Base-by-base conservation (phyloP, 1,284 basidiomycete species). In the Cutaneotrichosporon cyanovorans region DNA sequence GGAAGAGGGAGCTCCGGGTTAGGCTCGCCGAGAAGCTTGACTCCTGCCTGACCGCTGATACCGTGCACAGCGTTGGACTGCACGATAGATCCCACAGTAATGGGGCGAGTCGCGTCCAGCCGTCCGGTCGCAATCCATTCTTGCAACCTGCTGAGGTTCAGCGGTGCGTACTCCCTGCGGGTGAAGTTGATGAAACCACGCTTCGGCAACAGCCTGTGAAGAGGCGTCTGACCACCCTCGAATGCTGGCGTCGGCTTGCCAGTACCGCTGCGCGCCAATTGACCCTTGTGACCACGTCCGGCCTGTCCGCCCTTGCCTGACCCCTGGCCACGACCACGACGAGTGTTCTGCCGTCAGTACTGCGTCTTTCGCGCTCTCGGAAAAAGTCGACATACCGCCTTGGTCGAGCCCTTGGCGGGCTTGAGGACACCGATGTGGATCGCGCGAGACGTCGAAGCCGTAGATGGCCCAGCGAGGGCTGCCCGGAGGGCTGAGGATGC, bases 141-240 rank as follows among this genome's bases (percentile, higher is more conserved):
- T 61, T 96, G 92, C 56, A 97, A 78, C 35, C 85, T 80, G 64
- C 88, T 83, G 19, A 98, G 75, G 61, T 92, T 91, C 15, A 98
- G 76, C 1, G 89, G 83, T 6, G 85, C 85, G 73, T 80, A 93
- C 3, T 75, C 81, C 66, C 83, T 83, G 42, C 74, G 76, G 49
- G 80, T 83, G 45, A 82, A 80, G 73, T 96, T 97, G 51, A 83
- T 79, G 69, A 97, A 98, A 37, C 93, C 93, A 39, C 83, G 79
- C 76, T 98, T 98, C 9, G 93, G 93, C 66, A 92, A 87, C 38
- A 84, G 75, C 57, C 90, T 83, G n/a, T 83, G 84, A 48, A 98
- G 80, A 7, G 93, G 87, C 19, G 91, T 96, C 71, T 97, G 93
- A 57, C 93, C 93, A 64, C 93, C 93, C 70, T 95, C 92, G 59